Conservation (phyloP, 1,139 yeast species). For the Protomyces lactucae-debilis region DNA sequence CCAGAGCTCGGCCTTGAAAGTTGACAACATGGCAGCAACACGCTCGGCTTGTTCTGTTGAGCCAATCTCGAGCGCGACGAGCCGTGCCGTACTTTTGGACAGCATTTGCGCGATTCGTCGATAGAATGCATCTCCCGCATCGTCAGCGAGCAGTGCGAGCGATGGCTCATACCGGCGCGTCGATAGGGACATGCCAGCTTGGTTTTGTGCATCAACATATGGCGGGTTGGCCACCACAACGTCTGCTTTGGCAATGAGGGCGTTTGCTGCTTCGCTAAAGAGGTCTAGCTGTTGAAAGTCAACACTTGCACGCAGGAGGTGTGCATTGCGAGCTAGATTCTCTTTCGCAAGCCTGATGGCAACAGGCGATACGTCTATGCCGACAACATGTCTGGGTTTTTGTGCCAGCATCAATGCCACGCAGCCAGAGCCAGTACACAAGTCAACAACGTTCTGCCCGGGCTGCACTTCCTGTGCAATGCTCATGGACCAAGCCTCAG, state of each 20-base stretch:
- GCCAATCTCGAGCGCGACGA: slow-evolving; percentile 19
- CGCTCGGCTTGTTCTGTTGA: slow-evolving; percentile 11
- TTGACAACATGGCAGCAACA: background rate
- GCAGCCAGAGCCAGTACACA: slow-evolving; percentile 92
- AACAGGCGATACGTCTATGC: slow-evolving; percentile 54
- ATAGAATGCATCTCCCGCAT: slow-evolving; percentile 13
- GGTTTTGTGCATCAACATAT: slow-evolving; percentile 57
- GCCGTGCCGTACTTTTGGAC: background rate
- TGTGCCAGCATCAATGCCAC: slow-evolving; percentile 58
- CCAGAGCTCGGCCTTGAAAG: slow-evolving; percentile 1
- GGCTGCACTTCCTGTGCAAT: slow-evolving; percentile 40
- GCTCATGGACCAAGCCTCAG: slow-evolving; percentile 77
- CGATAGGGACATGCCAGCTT: slow-evolving; percentile 49
- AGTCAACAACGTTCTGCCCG: slow-evolving; percentile 50
- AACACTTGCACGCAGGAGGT: slow-evolving; percentile 30
- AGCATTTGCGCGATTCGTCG: slow-evolving; percentile 6
- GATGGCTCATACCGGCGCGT: slow-evolving; percentile 71
- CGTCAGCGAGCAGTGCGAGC: slow-evolving; percentile 46
- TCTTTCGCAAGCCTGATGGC: slow-evolving; percentile 52
- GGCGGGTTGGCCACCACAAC: slow-evolving; percentile 84
- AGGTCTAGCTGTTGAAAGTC: slow-evolving; percentile 32
- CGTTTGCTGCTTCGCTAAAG: slow-evolving; percentile 4
- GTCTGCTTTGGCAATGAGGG: slow-evolving; percentile 40
- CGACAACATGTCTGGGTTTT: slow-evolving; percentile 41
- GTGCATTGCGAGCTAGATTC: slow-evolving; percentile 41